A percentile compares a stretch with the other conserved stretches of the same genome.
phyloP scores from a whole-genome alignment of 805 yeast species.

The Zygotorulaspora sp. region DNA sequence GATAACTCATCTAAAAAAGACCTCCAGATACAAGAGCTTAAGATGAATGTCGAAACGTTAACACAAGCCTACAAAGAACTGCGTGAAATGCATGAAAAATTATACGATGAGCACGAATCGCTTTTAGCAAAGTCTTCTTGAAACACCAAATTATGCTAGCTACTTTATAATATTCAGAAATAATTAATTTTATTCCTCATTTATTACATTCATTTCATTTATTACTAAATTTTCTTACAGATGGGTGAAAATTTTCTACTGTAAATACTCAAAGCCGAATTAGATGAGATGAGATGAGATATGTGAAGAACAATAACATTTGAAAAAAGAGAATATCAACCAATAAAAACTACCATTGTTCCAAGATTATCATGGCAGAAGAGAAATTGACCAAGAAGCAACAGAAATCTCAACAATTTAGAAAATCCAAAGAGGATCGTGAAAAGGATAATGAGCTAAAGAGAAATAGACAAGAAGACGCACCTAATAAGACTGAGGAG shows the following conservation, averaged over 20 bases:
- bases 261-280: background rate
- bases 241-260: too few species aligned
- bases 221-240: too few species aligned
- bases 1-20: conserved; percentile 22
- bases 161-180: too few species aligned
- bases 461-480: conserved; percentile 27
- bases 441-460: conserved; percentile 24
- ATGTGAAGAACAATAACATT: background rate
- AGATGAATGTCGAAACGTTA: conserved; percentile 45
- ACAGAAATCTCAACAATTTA: conserved; percentile 34
- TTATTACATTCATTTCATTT: conserved; percentile 38
- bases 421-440: conserved; percentile 32
- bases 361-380: conserved; percentile 4
- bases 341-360: background rate
- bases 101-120: conserved; percentile 47
- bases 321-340: too few species aligned
- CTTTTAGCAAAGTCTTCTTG: conserved; percentile 18
- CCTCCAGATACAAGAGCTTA: conserved; percentile 37
- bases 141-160: too few species aligned
- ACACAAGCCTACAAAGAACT: conserved; percentile 57
- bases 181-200: conserved; percentile 2
- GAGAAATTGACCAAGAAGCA: conserved; percentile 37
- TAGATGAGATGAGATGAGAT: conserved; percentile 6
- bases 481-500: conserved; percentile 23
- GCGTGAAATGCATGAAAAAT: conserved; percentile 55